Conservation (phyloP, 495 filamentous ascomycete genomes). For the Extremus antarcticus region DNA sequence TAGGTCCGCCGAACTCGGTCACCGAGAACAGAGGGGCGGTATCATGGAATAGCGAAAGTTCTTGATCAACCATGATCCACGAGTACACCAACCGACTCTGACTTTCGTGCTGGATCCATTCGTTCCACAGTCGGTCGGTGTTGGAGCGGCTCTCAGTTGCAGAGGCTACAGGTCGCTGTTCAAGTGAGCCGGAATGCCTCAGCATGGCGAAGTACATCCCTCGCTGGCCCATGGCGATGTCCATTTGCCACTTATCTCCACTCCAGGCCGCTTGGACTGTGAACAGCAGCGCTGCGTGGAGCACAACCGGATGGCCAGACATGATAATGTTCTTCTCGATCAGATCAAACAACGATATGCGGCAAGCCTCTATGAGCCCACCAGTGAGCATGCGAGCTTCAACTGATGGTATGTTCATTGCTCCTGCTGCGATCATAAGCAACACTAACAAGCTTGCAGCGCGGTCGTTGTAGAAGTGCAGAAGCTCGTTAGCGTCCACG, state of each 20-base stretch:
- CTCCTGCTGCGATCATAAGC: conserved; percentile 57
- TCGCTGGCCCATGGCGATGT: conserved; percentile 57
- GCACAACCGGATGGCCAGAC: conserved; percentile 44
- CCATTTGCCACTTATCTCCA: conserved; percentile 62
- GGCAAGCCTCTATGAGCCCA: conserved; percentile 53
- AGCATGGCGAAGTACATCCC: conserved; percentile 54
- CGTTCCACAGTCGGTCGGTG: conserved; percentile 41
- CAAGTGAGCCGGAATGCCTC: conserved; percentile 48
- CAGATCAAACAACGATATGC: conserved; percentile 53
- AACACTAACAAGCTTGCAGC: conserved; percentile 47
- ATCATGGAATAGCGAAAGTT: conserved; percentile 54
- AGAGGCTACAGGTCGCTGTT: conserved; percentile 29
- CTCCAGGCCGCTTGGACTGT: conserved; percentile 52
- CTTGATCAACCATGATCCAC: conserved; percentile 57
- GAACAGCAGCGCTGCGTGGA: conserved; percentile 51
- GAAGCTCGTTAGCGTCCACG: conserved; percentile 50
- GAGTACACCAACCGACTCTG: conserved; percentile 53
- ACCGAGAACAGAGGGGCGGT: conserved; percentile 45
- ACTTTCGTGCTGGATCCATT: conserved; percentile 48
- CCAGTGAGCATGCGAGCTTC: conserved; percentile 49
- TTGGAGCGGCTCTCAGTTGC: conserved; percentile 26
- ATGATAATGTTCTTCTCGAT: conserved; percentile 56
- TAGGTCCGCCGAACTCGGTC: conserved; percentile 45
- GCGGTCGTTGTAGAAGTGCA: conserved; percentile 42
- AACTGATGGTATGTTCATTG: conserved; percentile 43